Base-by-base conservation (phyloP, 495 filamentous ascomycete genomes). In the Emericellopsis terricola region DNA sequence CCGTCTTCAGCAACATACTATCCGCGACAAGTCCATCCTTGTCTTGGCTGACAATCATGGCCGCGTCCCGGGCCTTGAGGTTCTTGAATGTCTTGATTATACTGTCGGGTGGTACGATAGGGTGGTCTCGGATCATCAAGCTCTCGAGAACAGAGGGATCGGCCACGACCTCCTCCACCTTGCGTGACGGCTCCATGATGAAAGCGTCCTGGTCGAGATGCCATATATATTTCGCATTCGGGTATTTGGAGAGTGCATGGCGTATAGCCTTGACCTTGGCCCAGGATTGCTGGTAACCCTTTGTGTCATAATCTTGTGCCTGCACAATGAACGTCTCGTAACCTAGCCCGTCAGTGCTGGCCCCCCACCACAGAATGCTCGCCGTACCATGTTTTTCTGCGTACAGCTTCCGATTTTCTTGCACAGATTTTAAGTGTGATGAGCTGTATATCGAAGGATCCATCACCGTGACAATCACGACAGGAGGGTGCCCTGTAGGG, bases 11-110 rank as follows among this genome's bases (percentile, higher is more conserved):
- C n/a, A 94, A 50, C 36, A 92, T 80, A 55, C 81, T 91, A 1
- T 68, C 70, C 11, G 71, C 63, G 34, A 65, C 69, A 28, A 99
- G 44, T n/a, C 85, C 84, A 11, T 81, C 78, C 14, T 63, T 66
- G 44, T 99, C 87, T 52, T 92, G 85, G 8, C 81, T 80, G 13
- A 93, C 40, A 14, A 96, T 71, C 8, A 96, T 57, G 38, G 94
- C 84, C 19, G 94, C 69, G 26, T 82, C 65, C 20, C 81, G 65
- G 27, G 73, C 70, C 31, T 69, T 71, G 3, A 91, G 65, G 52
- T 93, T 79, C 3, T 68, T 54, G 46, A 92, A 94, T 1, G 91
- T 99, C 61, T 79, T 87, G 57, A 99, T 96, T 37, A 99, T 81
- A 59, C 81, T 89, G 45, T 93, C 82, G 0, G 91, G 87, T 8